Evolutionary conservation across 495 filamentous ascomycete genomes (phyloP).

Genomic region (Aspergillus heteromorphus): DNA sequence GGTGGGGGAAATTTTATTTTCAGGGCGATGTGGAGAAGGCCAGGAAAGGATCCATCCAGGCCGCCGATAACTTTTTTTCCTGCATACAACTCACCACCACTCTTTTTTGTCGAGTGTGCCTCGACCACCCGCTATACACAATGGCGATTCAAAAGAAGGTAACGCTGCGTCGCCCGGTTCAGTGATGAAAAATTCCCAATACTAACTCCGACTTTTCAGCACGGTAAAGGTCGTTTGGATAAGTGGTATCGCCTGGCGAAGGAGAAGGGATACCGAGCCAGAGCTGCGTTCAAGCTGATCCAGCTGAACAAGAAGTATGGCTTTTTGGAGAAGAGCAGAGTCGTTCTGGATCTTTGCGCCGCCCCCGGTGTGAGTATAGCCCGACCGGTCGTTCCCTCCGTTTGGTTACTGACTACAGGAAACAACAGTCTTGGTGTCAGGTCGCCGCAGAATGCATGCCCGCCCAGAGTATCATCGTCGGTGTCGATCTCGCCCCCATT

Average conservation of each 20-base stretch:
- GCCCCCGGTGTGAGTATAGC: constrained; percentile 73
- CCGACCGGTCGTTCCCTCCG: neutral
- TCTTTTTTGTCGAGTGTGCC: constrained; percentile 17
- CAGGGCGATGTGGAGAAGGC: constrained; percentile 10
- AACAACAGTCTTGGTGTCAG: constrained; percentile 87
- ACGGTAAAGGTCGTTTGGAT: constrained; percentile 98
- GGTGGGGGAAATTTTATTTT: constrained; percentile 14
- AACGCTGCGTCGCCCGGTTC: neutral
- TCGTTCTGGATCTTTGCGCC: constrained; percentile 93
- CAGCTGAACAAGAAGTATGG: constrained; percentile 99
- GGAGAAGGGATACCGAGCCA: constrained; percentile 94
- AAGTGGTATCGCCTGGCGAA: constrained; percentile 97
- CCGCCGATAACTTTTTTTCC: constrained; percentile 20
- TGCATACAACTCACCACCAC: constrained; percentile 3
- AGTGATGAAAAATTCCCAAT: neutral
- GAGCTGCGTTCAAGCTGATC: constrained; percentile 97
- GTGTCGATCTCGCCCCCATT: constrained; percentile 92
- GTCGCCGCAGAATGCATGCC: constrained; percentile 96
- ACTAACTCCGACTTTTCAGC: constrained; percentile 42
- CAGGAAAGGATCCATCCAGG: neutral
- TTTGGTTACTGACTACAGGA: constrained; percentile 23
- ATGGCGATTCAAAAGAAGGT: constrained; percentile 99
- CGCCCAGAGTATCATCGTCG: constrained; percentile 80
- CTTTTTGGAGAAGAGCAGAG: constrained; percentile 94
- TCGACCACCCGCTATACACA: constrained; percentile 21